Conservation (phyloP, 805 yeast species). For the Candida taoyuanica region DNA sequence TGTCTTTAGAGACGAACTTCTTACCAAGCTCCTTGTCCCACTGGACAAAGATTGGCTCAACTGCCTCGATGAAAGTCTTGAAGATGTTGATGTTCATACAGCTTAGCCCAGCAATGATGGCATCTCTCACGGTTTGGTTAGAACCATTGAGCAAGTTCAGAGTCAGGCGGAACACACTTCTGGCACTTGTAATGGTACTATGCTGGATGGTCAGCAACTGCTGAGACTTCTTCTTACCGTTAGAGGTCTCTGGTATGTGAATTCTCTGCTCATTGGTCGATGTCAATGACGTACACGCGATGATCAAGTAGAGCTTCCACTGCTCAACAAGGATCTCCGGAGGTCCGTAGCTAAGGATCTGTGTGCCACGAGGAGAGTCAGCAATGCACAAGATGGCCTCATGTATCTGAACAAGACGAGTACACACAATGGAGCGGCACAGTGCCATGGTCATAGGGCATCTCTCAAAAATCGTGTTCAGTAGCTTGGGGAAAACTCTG, state of each 20-base stretch:
- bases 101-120: conserved; percentile 84
- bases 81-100: conserved; percentile 88
- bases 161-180: conserved; percentile 82
- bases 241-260: conserved; percentile 52
- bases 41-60: conserved; percentile 53
- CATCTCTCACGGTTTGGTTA: conserved; percentile 69
- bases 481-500: conserved; percentile 71
- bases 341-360: conserved; percentile 34
- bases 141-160: conserved; percentile 73
- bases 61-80: conserved; percentile 71
- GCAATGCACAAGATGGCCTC: conserved; percentile 59
- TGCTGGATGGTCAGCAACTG: conserved; percentile 81
- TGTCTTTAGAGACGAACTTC: conserved; percentile 34
- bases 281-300: conserved; percentile 88
- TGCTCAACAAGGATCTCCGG: conserved; percentile 76
- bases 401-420: conserved; percentile 79
- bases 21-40: conserved; percentile 47
- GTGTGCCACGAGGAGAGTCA: conserved; percentile 31
- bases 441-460: conserved; percentile 94
- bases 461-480: conserved; percentile 65
- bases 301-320: conserved; percentile 84
- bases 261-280: conserved; percentile 83
- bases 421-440: conserved; percentile 87
- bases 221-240: conserved; percentile 71
- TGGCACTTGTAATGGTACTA: conserved; percentile 89